Conservation (phyloP, 257 asterid genomes). For the Nicotiana undulata region DNA sequence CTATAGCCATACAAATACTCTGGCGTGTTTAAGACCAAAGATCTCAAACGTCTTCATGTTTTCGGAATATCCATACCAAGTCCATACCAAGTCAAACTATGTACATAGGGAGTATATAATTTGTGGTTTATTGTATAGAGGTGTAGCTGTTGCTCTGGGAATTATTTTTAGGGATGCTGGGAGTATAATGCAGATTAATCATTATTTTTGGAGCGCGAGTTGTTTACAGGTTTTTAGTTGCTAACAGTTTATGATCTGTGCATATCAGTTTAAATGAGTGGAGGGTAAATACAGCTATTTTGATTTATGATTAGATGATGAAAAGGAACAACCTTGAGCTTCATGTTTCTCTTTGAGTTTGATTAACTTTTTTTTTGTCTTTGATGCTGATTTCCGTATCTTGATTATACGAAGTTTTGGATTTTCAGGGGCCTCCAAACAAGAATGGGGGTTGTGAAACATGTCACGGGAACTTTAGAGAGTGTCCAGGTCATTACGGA, state of each 20-base stretch:
- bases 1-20: too few species aligned
- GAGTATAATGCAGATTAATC: neutral
- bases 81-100: too few species aligned
- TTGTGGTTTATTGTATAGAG: neutral
- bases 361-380: neutral
- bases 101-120: neutral
- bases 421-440: conserved; percentile 79
- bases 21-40: too few species aligned
- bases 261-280: neutral
- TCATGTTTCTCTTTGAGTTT: neutral
- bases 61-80: too few species aligned
- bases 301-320: neutral
- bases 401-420: conserved; percentile 7
- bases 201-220: neutral
- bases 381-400: neutral
- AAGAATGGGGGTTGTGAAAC: conserved; percentile 55
- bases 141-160: neutral
- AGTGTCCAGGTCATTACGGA: conserved; percentile 93
- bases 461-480: conserved; percentile 51
- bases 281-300: neutral
- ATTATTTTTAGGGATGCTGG: neutral
- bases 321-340: neutral
- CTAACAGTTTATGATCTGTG: neutral
- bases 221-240: neutral
- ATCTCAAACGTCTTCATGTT: too few species aligned